Conservation (phyloP, 2,329 filamentous ascomycete species). For the Colletotrichum sp. region DNA sequence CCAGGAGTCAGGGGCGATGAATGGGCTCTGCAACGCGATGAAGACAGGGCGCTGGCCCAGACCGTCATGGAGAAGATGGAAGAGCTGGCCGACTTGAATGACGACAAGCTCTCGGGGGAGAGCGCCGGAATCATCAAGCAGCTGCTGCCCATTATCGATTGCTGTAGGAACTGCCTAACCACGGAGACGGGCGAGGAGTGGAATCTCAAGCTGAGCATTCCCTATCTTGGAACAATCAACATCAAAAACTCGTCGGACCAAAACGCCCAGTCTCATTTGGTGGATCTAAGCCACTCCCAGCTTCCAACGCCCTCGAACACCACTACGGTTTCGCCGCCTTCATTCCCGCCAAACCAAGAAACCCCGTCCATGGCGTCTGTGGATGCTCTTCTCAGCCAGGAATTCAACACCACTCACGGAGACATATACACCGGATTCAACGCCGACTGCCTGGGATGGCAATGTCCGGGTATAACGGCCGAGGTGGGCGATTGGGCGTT, state of each 20-base stretch:
- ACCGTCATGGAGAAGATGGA: conserved; percentile 37
- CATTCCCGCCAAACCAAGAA: neutral
- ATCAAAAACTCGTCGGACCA: conserved; percentile 31
- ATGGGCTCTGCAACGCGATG: conserved; percentile 29
- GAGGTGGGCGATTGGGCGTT: conserved; percentile 45
- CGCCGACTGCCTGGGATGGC: conserved; percentile 19
- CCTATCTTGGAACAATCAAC: conserved; percentile 52
- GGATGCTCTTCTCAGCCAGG: neutral
- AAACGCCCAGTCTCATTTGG: neutral
- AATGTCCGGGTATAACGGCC: conserved; percentile 30
- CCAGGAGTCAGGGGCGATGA: conserved; percentile 18
- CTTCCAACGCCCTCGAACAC: conserved; percentile 11
- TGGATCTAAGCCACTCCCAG: conserved; percentile 9
- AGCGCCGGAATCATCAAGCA: conserved; percentile 47
- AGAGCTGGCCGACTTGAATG: conserved; percentile 40
- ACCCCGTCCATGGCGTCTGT: conserved; percentile 2
- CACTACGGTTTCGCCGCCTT: conserved; percentile 6
- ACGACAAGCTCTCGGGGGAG: conserved; percentile 47
- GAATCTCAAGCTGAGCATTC: conserved; percentile 45
- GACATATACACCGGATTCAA: conserved; percentile 18
- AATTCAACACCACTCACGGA: conserved; percentile 3
- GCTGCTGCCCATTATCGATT: conserved; percentile 46
- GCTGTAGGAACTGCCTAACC: conserved; percentile 7
- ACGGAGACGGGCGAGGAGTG: conserved; percentile 22
- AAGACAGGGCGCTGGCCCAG: conserved; percentile 42